phyloP scores from a whole-genome alignment of 495 filamentous ascomycete species.

The Penicillium canariense region DNA sequence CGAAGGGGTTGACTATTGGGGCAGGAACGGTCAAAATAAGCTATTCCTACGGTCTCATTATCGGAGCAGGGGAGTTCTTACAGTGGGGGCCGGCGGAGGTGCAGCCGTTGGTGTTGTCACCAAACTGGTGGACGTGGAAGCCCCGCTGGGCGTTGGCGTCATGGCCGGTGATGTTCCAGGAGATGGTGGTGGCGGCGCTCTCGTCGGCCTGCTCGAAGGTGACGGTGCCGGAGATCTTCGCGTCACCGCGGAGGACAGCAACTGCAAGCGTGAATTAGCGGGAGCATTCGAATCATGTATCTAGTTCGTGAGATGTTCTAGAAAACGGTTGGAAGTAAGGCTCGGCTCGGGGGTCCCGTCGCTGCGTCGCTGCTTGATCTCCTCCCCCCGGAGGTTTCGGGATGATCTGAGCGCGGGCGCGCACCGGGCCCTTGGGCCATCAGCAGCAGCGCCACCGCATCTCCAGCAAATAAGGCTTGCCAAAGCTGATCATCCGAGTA shows the following conservation, averaged over 20 bases:
- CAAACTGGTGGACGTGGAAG: conserved; percentile 97
- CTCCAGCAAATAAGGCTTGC: not conserved
- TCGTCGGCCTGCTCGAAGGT: conserved; percentile 91
- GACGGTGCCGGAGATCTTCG: conserved; percentile 85
- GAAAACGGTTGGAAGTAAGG: conserved; percentile 9
- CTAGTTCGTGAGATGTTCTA: conserved; percentile 1
- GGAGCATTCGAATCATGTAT: not conserved
- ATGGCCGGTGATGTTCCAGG: conserved; percentile 89
- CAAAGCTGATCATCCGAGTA: not conserved
- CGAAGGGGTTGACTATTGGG: conserved; percentile 81
- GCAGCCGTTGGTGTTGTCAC: conserved; percentile 99
- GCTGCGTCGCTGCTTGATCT: no score
- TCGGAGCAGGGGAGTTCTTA: conserved; percentile 42
- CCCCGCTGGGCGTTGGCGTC: conserved; percentile 94
- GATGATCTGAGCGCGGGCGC: no score
- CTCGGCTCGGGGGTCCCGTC: not conserved
- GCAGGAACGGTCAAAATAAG: not conserved
- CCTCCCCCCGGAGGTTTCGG: no score
- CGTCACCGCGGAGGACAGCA: conserved; percentile 94
- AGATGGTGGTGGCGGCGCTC: conserved; percentile 74
- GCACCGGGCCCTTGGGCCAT: no score
- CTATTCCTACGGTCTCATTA: not conserved
- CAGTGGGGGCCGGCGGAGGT: conserved; percentile 96
- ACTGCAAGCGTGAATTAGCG: conserved; percentile 52
- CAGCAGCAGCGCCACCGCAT: not conserved